Evolutionary conservation across 2,329 filamentous ascomycete species (phyloP), one percentile per base, ranked within the genome.

Genomic region (Metarhizium guizhouense): DNA sequence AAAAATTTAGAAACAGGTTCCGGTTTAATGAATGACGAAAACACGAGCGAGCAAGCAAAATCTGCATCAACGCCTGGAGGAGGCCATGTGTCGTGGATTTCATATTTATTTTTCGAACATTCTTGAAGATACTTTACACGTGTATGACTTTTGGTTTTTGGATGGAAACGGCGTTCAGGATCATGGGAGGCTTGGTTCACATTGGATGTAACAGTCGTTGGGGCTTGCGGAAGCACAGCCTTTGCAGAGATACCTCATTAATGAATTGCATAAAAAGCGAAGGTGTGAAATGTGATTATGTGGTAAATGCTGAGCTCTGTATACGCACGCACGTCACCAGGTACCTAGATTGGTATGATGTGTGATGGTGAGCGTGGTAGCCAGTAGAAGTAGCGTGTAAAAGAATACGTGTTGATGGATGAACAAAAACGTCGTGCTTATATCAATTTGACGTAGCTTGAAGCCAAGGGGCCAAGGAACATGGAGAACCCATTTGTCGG

Each of bases 111-210:
- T 25, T 25, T 25, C 7, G 32, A 34, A 51, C 13, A 18, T 53
- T 53, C 6, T 38, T 56, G 42, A n/a, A 16, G 29, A 54, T 57
- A 36, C 29, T 50, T 54, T 4, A 30, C 32, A 38, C 51, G 25
- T 34, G 53, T 45, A 55, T 47, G 56, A 45, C 32, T 7, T 32
- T 34, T 42, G 45, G 42, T 40, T 29, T 4, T n/a, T 51, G 40
- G 53, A 52, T 29, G 52, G 54, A 25, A 49, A 55, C 43, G 60
- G 60, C 59, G 59, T 60, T 52, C 49, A 36, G 55, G 58, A 40
- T 50, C 38, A 29, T 40, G 56, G 53, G 47, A 40, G 45, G 43
- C 34, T 34, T 20, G 16, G 32, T 45, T 47, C 38, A 30, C 38
- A 7, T 29, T n/a, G 47, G 20, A 14, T 54, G 38, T 16, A 47